Conservation (phyloP, 164 flowering plant genomes). For the Amborella trichopoda region DNA sequence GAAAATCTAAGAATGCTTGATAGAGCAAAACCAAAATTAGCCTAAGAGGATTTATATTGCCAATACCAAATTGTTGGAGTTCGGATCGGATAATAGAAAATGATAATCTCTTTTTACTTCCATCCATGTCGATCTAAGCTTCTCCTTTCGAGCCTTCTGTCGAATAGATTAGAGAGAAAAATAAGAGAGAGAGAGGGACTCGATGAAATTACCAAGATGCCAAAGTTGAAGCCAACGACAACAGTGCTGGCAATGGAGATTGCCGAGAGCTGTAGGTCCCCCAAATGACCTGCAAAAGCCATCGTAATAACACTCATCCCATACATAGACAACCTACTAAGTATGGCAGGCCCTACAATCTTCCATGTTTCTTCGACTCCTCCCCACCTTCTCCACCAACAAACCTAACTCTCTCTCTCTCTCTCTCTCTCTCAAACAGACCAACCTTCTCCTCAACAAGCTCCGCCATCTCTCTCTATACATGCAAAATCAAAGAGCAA, state of each 20-base stretch:
- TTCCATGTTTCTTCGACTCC: slow-evolving; percentile 45
- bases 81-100: neutral
- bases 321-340: slow-evolving; percentile 33
- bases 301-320: slow-evolving; percentile 42
- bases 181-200: neutral
- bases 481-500: too few species aligned
- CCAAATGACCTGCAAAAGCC: slow-evolving; percentile 57
- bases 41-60: neutral
- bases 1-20: neutral
- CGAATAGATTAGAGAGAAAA: neutral
- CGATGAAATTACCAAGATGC: slow-evolving; percentile 20
- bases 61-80: neutral
- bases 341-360: slow-evolving; percentile 47
- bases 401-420: neutral
- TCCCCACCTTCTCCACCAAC: slow-evolving; percentile 4
- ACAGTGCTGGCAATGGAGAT: slow-evolving; percentile 45
- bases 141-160: too few species aligned
- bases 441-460: too few species aligned
- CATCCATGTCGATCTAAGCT: neutral
- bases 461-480: too few species aligned
- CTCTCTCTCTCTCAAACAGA: neutral
- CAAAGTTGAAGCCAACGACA: slow-evolving; percentile 41
- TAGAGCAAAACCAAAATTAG: neutral
- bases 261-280: slow-evolving; percentile 54
- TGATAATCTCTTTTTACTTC: neutral